Conservation (phyloP, 495 filamentous ascomycete genomes). For the Podospora anserina region DNA sequence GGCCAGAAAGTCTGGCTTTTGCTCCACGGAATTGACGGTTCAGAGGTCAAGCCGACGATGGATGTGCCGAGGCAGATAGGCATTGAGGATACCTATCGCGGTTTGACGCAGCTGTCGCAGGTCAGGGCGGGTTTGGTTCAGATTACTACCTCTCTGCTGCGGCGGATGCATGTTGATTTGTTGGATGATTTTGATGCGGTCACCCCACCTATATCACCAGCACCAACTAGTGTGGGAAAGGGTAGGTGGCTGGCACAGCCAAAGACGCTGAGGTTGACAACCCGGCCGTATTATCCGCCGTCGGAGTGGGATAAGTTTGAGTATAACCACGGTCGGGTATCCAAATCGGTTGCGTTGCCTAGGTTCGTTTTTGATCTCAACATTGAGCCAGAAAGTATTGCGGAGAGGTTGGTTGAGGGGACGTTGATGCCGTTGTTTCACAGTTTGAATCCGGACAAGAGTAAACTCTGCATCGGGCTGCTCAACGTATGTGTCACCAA, state of each 20-base stretch:
- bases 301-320: slow-evolving; percentile 15
- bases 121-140: slow-evolving; percentile 58
- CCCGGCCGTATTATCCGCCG: slow-evolving; percentile 55
- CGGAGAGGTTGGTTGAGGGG: slow-evolving; percentile 67
- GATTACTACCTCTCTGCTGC: slow-evolving; percentile 67
- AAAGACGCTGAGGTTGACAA: slow-evolving; percentile 72
- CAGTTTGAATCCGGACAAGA: background rate
- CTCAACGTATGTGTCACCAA: slow-evolving; percentile 86
- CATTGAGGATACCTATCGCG: slow-evolving; percentile 83
- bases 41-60: slow-evolving; percentile 66
- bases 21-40: slow-evolving; percentile 60
- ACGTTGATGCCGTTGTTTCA: slow-evolving; percentile 62
- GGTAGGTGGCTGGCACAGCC: slow-evolving; percentile 42
- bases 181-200: slow-evolving; percentile 36
- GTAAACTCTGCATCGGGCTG: slow-evolving; percentile 73
- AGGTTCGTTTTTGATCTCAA: slow-evolving; percentile 64
- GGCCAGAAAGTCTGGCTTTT: slow-evolving; percentile 60
- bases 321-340: slow-evolving; percentile 56
- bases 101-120: slow-evolving; percentile 58
- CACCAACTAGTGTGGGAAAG: background rate
- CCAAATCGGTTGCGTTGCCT: slow-evolving; percentile 66
- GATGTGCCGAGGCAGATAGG: slow-evolving; percentile 83
- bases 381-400: slow-evolving; percentile 54
- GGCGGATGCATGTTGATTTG: slow-evolving; percentile 75
- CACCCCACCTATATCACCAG: background rate